phyloP scores from a whole-genome alignment of 2,329 filamentous ascomycete species.

The Dendrostoma leiphaemia region DNA sequence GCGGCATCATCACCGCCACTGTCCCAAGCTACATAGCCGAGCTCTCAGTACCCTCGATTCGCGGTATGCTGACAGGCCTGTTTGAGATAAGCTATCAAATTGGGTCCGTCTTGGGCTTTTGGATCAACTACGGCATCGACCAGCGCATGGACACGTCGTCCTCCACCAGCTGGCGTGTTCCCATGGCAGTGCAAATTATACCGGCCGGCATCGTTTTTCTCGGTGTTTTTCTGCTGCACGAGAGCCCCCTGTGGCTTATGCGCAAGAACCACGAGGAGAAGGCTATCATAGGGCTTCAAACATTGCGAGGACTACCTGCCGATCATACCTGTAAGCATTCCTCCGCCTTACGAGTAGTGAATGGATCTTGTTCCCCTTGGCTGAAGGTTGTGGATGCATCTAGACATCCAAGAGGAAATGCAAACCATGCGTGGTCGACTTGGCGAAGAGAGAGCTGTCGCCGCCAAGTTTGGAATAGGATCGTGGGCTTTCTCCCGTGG shows the following conservation, averaged over 20 bases:
- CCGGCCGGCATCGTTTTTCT: constrained; percentile 42
- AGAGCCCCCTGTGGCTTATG: constrained; percentile 42
- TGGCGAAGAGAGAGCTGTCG: no score
- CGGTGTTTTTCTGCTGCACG: constrained; percentile 41
- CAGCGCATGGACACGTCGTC: constrained; percentile 33
- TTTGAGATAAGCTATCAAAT: constrained; percentile 54
- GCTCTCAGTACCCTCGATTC: constrained; percentile 55
- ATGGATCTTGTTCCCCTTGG: no score
- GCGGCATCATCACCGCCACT: constrained; percentile 55
- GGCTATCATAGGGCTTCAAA: constrained; percentile 37
- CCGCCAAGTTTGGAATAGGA: no score
- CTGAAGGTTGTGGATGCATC: no score
- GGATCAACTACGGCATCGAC: constrained; percentile 45
- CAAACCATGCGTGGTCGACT: no score
- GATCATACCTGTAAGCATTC: constrained; percentile 27
- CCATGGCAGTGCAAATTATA: constrained; percentile 45
- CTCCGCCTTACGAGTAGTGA: no score
- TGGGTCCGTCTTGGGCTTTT: constrained; percentile 51
- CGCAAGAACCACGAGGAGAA: constrained; percentile 38
- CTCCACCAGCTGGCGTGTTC: constrained; percentile 44
- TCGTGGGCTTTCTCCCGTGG: no score
- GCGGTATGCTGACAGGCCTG: constrained; percentile 56
- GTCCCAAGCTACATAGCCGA: constrained; percentile 65
- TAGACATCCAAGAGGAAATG: no score
- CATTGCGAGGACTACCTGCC: constrained; percentile 42